Evolutionary conservation across 78 protist species (phyloP), one percentile per base, ranked within the genome.

Genomic region (Diacronema lutheri): DNA sequence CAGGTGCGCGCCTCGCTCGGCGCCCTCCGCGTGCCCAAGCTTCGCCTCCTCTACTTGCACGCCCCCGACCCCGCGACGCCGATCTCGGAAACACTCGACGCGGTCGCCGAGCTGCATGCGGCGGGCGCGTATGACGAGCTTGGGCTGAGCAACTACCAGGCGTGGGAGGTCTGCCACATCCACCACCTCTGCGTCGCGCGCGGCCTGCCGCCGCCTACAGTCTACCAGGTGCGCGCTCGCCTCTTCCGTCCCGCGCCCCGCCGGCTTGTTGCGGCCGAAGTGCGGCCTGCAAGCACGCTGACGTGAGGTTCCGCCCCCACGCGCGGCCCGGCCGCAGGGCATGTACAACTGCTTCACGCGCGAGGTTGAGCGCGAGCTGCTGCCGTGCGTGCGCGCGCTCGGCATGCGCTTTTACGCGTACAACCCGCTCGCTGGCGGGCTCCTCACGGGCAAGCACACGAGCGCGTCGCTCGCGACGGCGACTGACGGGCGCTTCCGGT

Each of bases 371-470:
- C 9, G 40, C 35, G 83, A 78, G 69, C 83, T 78, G 56, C 19
- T 78, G 29, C 83, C 83, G 9, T 20, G 23, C 26, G 71, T 78
- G 69, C 83, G 83, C 35, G 14, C 35, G 57, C 69, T 35, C 71
- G 31, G 50, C 69, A 58, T 55, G 14, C 19, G 2, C 46, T 78
- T 78, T 25, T 55, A 58, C 71, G 83, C 83, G 37, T 78, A 58
- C 83, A 78, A 78, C 69, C 83, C 83, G 4, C 83, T 78, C 12
- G 83, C 83, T 0, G 83, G 71, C 35, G 83, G 83, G 44, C 29
- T 78, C 7, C 69, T 78, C 65, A 78, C 83, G 16, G 83, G 83
- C 26, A 33, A 33, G 35, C 69, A 78, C 83, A 7, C 3, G 16
- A 3, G 50, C 50, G 50, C 50, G 50, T 3, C 16, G 16, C 50